A percentile compares a stretch with the other conserved stretches of the same genome.
Conservation (phyloP, 192 early-diverging fungal genomes). For the Coemansia sp. region DNA sequence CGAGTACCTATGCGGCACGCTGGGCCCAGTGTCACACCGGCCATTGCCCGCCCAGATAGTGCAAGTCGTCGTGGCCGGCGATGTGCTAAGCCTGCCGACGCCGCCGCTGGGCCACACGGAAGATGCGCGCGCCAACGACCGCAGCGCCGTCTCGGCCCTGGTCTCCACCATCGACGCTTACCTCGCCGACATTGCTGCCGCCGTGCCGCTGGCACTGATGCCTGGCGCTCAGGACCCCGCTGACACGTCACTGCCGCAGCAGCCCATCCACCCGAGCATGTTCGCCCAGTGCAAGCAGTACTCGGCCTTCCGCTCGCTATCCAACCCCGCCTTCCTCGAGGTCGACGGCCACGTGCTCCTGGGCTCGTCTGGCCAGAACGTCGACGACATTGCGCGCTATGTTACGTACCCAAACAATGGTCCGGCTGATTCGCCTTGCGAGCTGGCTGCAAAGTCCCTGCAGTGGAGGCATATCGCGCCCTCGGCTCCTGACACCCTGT, state of each 20-base stretch:
- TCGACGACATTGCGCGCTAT: conserved; percentile 86
- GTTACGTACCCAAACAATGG: conserved; percentile 26
- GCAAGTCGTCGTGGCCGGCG: conserved; percentile 78
- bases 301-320: conserved; percentile 68
- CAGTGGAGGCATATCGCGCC: conserved; percentile 90
- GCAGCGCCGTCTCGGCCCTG: conserved; percentile 49
- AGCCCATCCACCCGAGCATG: conserved; percentile 74
- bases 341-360: conserved; percentile 73
- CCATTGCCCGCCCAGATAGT: conserved; percentile 58
- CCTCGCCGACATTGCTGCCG: conserved; percentile 64
- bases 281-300: conserved; percentile 64
- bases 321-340: conserved; percentile 80
- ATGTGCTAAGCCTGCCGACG: conserved; percentile 58
- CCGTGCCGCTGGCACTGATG: conserved; percentile 75
- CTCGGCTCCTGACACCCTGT: conserved; percentile 92
- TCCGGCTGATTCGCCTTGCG: conserved; percentile 57
- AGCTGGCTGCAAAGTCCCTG: conserved; percentile 73
- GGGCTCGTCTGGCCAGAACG: conserved; percentile 82
- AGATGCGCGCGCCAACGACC: conserved; percentile 56
- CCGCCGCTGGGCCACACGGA: conserved; percentile 54
- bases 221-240: conserved; percentile 83
- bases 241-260: conserved; percentile 81
- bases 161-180: conserved; percentile 65
- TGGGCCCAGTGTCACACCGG: conserved; percentile 47
- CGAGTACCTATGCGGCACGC: conserved; percentile 79